These are phyloP conservation scores for Alloteropsis angusta DNA, from an alignment of 202 grass and related monocot species.

Conservation along the genomic window DNA sequence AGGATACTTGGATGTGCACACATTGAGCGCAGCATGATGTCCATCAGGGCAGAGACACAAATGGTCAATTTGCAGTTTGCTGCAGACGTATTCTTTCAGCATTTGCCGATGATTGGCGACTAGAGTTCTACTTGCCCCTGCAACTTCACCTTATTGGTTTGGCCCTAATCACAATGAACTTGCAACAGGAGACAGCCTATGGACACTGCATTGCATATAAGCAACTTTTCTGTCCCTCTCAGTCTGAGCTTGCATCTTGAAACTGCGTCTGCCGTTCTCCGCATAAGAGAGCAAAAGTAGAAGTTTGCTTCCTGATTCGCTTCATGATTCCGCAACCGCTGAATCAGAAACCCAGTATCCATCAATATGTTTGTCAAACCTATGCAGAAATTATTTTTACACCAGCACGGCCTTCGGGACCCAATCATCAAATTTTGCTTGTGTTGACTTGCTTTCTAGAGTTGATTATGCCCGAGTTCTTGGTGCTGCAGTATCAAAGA, in stretches of 20 bases:
- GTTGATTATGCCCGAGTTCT: not conserved
- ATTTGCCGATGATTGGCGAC: not conserved
- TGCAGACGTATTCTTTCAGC: not conserved
- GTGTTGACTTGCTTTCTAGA: conserved; percentile 27
- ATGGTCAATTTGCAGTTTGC: conserved; percentile 17
- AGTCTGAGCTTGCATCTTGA: conserved; percentile 5
- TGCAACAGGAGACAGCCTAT: not conserved
- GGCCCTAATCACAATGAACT: conserved; percentile 3
- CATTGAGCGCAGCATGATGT: conserved; percentile 11
- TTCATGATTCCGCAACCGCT: conserved; percentile 21
- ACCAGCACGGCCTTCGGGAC: not conserved
- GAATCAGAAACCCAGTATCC: conserved; percentile 7
- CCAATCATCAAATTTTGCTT: conserved; percentile 31
- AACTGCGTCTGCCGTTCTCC: conserved; percentile 10
- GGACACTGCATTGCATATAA: conserved; percentile 2
- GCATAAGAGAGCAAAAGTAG: conserved; percentile 24
- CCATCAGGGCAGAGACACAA: not conserved
- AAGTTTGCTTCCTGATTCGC: conserved; percentile 22
- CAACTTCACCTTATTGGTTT: conserved; percentile 20
- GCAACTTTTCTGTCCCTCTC: conserved; percentile 8
- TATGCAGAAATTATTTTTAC: not conserved
- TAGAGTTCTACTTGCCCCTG: conserved; percentile 7
- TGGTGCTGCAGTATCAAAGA: conserved; percentile 18
- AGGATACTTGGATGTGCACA: not conserved
- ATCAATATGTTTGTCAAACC: conserved; percentile 2